Evolutionary conservation across 495 filamentous ascomycete genomes (phyloP).

Genomic region (Astrothelium subdiscretum): DNA sequence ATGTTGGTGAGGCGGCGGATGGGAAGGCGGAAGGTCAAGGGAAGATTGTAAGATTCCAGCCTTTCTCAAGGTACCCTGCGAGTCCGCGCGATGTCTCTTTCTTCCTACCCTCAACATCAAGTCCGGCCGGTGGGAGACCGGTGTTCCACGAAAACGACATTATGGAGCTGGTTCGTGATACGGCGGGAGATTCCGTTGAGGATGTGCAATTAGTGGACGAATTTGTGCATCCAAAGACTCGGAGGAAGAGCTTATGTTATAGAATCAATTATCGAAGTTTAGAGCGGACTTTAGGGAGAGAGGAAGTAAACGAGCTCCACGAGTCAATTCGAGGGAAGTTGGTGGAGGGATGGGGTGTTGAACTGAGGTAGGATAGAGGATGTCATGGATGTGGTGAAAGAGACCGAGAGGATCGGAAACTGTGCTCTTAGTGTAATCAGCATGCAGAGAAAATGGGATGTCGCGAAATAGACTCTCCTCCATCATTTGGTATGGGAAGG

Average conservation of each 20-base stretch:
- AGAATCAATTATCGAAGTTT: constrained; percentile 83
- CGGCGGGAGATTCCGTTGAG: constrained; percentile 74
- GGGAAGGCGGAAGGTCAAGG: constrained; percentile 19
- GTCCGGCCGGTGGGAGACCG: constrained; percentile 15
- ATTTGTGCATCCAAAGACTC: constrained; percentile 81
- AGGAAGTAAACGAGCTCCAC: constrained; percentile 67
- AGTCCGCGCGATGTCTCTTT: constrained; percentile 90
- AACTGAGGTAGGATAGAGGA: constrained; percentile 51
- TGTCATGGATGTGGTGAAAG: too few relatives aligned
- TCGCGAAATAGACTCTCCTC: too few relatives aligned
- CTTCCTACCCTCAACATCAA: constrained; percentile 50
- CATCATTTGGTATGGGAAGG: too few relatives aligned
- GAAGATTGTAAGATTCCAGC: constrained; percentile 54
- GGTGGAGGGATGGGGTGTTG: constrained; percentile 60
- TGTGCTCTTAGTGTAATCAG: too few relatives aligned
- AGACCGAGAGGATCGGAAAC: too few relatives aligned
- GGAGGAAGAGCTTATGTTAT: constrained; percentile 76
- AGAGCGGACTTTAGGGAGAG: constrained; percentile 75
- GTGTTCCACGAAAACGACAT: constrained; percentile 87
- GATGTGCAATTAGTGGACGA: constrained; percentile 73
- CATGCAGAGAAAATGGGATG: too few relatives aligned
- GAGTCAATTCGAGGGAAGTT: constrained; percentile 48
- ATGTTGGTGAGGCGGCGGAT: constrained; percentile 30
- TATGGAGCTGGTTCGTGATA: constrained; percentile 80
- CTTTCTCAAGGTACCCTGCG: constrained; percentile 80